These are phyloP conservation scores for Colletotrichum somersetense DNA, from an alignment of 2,329 filamentous ascomycete genomes.

Conservation along the genomic window DNA sequence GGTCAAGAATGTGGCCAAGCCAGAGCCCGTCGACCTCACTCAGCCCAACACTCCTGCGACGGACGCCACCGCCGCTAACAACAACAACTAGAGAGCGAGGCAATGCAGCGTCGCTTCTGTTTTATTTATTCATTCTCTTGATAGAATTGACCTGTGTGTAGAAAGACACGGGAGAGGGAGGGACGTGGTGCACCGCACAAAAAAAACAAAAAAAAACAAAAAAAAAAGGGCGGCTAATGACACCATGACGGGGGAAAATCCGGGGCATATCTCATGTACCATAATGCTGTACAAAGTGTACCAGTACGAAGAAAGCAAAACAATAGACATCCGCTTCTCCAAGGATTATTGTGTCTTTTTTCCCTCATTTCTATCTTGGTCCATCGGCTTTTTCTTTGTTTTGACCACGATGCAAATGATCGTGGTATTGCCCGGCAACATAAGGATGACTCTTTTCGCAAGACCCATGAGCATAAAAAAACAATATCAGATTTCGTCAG, in stretches of 20 bases:
- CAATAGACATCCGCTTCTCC: constrained; percentile 40
- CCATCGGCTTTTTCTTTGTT: background rate
- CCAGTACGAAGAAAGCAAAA: constrained; percentile 16
- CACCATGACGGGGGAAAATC: constrained; percentile 35
- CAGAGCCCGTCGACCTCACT: constrained; percentile 37
- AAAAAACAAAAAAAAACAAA: background rate
- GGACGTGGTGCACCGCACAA: background rate
- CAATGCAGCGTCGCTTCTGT: background rate
- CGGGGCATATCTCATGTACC: constrained; percentile 36
- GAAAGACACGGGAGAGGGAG: background rate
- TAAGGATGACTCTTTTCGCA: background rate
- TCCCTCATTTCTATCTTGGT: background rate
- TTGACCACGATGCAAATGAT: background rate
- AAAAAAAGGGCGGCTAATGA: constrained; percentile 33
- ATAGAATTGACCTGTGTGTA: background rate
- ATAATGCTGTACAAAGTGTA: constrained; percentile 42
- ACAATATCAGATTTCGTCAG: background rate
- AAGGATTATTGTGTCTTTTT: background rate
- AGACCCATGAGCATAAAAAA: constrained; percentile 11
- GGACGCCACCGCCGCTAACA: constrained; percentile 52
- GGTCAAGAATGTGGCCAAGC: constrained; percentile 25
- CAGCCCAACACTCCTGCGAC: constrained; percentile 46
- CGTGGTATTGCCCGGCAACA: constrained; percentile 10
- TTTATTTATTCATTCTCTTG: background rate
- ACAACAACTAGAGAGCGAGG: constrained; percentile 21